phyloP scores from a whole-genome alignment of 257 asterid genomes.

The Schizonepeta tenuifolia region DNA sequence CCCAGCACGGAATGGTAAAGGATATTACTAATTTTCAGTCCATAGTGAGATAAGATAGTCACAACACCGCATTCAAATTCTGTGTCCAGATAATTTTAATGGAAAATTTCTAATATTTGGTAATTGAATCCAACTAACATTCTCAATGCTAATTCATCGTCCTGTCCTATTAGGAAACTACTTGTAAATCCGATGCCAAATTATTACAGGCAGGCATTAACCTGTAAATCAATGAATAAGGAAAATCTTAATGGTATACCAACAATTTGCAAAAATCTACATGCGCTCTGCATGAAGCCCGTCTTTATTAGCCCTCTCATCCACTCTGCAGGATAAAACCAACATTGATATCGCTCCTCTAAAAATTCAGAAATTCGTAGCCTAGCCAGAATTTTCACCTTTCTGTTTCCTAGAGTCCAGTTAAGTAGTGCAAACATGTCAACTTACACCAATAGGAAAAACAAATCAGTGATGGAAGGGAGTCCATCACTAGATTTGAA shows the following conservation, averaged over 20 bases:
- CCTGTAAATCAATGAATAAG: slow-evolving; percentile 29
- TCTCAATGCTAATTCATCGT: slow-evolving; percentile 8
- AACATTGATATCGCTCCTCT: slow-evolving; percentile 28
- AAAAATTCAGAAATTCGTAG: slow-evolving; percentile 23
- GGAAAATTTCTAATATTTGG: slow-evolving; percentile 6
- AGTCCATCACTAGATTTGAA: slow-evolving; percentile 26
- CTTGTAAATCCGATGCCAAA: slow-evolving; percentile 13
- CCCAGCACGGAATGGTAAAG: slow-evolving; percentile 8
- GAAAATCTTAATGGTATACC: slow-evolving; percentile 32
- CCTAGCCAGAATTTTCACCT: slow-evolving; percentile 6
- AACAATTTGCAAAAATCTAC: slow-evolving; percentile 23
- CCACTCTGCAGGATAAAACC: slow-evolving; percentile 6
- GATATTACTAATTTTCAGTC: slow-evolving; percentile 13
- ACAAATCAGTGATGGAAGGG: not conserved
- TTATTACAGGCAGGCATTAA: slow-evolving; percentile 18
- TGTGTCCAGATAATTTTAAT: not conserved
- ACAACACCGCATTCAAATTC: slow-evolving; percentile 3
- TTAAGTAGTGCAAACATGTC: slow-evolving; percentile 27
- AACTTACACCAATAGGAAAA: not conserved
- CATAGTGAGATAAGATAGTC: slow-evolving; percentile 5
- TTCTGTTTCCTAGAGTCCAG: slow-evolving; percentile 13
- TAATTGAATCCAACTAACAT: not conserved
- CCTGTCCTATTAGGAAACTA: slow-evolving; percentile 12
- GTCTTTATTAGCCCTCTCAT: slow-evolving; percentile 19
- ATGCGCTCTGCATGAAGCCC: not conserved